These are phyloP conservation scores for Arxiozyma telluris DNA, from an alignment of 1,139 yeast species.

Conservation along the genomic window DNA sequence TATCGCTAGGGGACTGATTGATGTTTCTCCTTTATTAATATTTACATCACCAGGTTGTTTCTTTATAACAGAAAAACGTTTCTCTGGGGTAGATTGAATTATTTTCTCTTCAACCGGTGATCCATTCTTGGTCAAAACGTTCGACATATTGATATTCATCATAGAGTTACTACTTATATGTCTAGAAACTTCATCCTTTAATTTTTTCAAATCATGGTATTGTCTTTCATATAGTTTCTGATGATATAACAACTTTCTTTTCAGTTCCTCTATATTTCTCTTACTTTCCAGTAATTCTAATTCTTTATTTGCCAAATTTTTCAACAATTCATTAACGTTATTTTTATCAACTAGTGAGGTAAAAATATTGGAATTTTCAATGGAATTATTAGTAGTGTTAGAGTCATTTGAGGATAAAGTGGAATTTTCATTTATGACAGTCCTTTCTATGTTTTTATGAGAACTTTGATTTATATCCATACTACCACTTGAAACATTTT, in stretches of 20 bases:
- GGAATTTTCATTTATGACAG: background rate
- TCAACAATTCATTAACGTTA: conserved; percentile 9
- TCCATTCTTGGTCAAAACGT: background rate
- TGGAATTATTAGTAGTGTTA: background rate
- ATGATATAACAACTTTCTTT: conserved; percentile 19
- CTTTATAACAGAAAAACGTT: too few relatives aligned
- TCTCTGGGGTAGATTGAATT: background rate
- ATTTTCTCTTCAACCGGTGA: background rate
- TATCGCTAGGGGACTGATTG: background rate
- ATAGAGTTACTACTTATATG: conserved; percentile 7
- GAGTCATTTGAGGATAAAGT: background rate
- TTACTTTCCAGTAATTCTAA: conserved; percentile 28
- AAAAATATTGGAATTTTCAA: conserved; percentile 1
- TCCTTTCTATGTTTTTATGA: background rate
- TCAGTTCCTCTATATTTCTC: conserved; percentile 27
- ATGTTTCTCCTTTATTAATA: background rate
- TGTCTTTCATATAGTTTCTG: conserved; percentile 20
- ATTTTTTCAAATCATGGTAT: conserved; percentile 19
- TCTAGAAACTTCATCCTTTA: conserved; percentile 22
- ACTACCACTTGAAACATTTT: background rate
- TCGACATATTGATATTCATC: background rate
- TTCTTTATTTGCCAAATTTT: conserved; percentile 28
- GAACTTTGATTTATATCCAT: background rate
- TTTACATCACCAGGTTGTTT: background rate
- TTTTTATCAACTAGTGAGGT: conserved; percentile 1